Conservation (phyloP, 192 early-diverging fungal species). For the Ambispora gerdemannii region DNA sequence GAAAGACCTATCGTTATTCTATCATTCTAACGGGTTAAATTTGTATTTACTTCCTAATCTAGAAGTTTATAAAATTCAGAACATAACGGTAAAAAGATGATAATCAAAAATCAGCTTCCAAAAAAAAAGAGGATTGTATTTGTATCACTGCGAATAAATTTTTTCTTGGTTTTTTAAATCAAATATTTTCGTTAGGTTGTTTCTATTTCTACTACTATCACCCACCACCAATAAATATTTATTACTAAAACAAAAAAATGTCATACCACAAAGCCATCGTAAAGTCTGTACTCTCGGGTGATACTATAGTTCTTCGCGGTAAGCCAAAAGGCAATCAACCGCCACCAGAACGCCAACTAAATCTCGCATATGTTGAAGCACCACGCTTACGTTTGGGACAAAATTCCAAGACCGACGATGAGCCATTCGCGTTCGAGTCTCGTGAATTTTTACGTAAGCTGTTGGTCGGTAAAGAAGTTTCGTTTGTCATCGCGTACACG, state of each 20-base stretch:
- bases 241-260: constrained; percentile 35
- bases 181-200: background rate
- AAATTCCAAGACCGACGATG: constrained; percentile 79
- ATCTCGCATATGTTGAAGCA: constrained; percentile 75
- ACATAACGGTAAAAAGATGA: too few species aligned
- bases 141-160: background rate
- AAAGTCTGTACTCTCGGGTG: constrained; percentile 89
- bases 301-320: constrained; percentile 86
- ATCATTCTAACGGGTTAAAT: too few species aligned
- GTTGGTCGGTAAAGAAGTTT: constrained; percentile 85
- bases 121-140: too few species aligned
- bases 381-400: constrained; percentile 66
- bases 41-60: too few species aligned
- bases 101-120: too few species aligned
- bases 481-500: constrained; percentile 78
- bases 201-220: background rate
- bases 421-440: constrained; percentile 82
- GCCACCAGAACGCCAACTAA: constrained; percentile 81
- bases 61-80: too few species aligned
- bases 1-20: too few species aligned
- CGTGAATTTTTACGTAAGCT: constrained; percentile 86
- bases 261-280: constrained; percentile 64
- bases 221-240: too few species aligned
- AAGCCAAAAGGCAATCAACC: constrained; percentile 73
- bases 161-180: background rate